Percentiles rank a stretch among this genome's conserved stretches.
Evolutionary conservation across 2,329 filamentous ascomycete genomes (phyloP).

Genomic region (Fusarium nurragi): DNA sequence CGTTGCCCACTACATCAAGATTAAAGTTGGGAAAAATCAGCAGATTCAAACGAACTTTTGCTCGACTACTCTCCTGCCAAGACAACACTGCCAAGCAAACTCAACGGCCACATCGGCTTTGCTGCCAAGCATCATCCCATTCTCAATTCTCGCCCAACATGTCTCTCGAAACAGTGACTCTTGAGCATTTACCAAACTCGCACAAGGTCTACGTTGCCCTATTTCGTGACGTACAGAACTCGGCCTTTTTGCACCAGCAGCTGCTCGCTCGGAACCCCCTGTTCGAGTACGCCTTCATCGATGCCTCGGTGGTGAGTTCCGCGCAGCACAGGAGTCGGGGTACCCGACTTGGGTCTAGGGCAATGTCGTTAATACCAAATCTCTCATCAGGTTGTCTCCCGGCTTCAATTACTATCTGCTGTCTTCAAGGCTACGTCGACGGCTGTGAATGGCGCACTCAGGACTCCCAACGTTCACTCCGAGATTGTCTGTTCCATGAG

Average conservation of each 20-base stretch:
- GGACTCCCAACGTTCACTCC: slow-evolving; percentile 87
- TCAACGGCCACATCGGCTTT: slow-evolving; percentile 18
- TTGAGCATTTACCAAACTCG: slow-evolving; percentile 78
- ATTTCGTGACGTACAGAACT: slow-evolving; percentile 81
- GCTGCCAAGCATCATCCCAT: not conserved
- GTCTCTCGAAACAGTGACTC: slow-evolving; percentile 71
- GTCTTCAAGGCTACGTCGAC: slow-evolving; percentile 80
- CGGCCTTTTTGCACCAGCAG: slow-evolving; percentile 80
- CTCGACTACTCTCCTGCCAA: not conserved
- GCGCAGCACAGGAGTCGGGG: not conserved
- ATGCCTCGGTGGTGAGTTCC: slow-evolving; percentile 76
- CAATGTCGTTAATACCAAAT: slow-evolving; percentile 12
- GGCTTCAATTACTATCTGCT: slow-evolving; percentile 77
- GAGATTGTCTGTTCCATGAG: slow-evolving; percentile 86
- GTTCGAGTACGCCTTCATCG: slow-evolving; percentile 94
- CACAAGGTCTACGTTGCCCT: slow-evolving; percentile 77
- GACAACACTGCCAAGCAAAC: not conserved
- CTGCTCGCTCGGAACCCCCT: slow-evolving; percentile 83
- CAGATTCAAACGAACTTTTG: slow-evolving; percentile 13
- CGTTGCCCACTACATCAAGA: slow-evolving; percentile 13
- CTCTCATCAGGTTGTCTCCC: slow-evolving; percentile 69
- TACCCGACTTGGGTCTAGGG: slow-evolving; percentile 19
- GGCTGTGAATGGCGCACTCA: slow-evolving; percentile 68
- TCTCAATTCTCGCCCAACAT: slow-evolving; percentile 47
- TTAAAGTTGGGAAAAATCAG: slow-evolving; percentile 12